phyloP scores from a whole-genome alignment of 1,284 basidiomycete species.

The Microbotryomycetes sp. region DNA sequence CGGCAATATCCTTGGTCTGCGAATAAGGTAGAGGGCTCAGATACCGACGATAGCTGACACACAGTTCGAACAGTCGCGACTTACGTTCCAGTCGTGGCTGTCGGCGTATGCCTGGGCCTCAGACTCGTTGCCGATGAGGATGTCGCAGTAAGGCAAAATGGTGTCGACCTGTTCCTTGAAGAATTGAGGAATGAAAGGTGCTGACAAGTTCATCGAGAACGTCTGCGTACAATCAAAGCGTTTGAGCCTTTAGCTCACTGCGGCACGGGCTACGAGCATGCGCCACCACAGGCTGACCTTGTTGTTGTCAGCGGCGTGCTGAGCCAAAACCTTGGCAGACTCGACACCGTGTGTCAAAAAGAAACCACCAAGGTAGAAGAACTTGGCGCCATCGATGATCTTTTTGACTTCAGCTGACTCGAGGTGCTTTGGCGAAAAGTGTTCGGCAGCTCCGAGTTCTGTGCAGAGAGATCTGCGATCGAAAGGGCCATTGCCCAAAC shows the following conservation, averaged over 20 bases:
- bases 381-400: conserved; percentile 70
- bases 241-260: background rate
- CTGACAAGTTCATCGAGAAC: conserved; percentile 89
- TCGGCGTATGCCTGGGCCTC: conserved; percentile 84
- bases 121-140: conserved; percentile 88
- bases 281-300: conserved; percentile 59
- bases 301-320: conserved; percentile 66
- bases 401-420: conserved; percentile 68
- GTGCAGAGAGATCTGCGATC: conserved; percentile 73
- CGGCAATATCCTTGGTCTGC: conserved; percentile 56
- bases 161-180: conserved; percentile 75
- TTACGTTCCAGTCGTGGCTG: conserved; percentile 52
- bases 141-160: conserved; percentile 73
- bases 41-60: background rate
- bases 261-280: too few species aligned
- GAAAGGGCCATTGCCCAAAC: background rate
- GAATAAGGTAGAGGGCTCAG: conserved; percentile 3
- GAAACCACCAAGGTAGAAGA: conserved; percentile 94
- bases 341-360: conserved; percentile 91
- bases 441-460: conserved; percentile 81
- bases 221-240: conserved; percentile 48
- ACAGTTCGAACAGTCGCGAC: too few species aligned
- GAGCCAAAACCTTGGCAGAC: conserved; percentile 66
- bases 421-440: conserved; percentile 75
- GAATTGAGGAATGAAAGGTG: conserved; percentile 96